phyloP scores from a whole-genome alignment of 2,329 filamentous ascomycete genomes.

The Apiospora saccharicola region DNA sequence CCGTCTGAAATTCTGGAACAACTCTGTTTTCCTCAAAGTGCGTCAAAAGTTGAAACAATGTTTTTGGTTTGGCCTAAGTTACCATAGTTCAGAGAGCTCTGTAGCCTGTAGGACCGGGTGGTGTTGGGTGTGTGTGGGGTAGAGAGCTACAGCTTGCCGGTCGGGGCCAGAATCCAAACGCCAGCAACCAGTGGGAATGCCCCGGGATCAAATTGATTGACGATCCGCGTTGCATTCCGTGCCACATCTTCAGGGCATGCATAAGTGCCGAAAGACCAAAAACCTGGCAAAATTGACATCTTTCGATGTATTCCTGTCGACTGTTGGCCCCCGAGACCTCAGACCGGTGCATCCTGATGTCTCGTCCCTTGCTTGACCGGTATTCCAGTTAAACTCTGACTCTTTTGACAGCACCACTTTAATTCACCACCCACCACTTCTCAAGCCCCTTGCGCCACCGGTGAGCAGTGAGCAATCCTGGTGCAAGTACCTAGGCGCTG shows the following conservation, averaged over 20 bases:
- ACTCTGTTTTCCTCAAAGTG: neutral
- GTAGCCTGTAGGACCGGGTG: neutral
- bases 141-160: neutral
- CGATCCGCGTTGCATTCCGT: neutral
- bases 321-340: neutral
- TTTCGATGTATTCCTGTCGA: neutral
- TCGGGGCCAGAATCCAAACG: neutral
- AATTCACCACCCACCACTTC: neutral
- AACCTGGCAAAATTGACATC: neutral
- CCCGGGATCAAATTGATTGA: neutral
- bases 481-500: neutral
- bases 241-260: neutral
- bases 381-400: neutral
- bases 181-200: neutral
- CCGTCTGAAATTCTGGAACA: neutral
- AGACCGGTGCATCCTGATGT: constrained; percentile 7
- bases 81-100: neutral
- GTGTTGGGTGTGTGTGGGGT: neutral
- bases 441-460: neutral
- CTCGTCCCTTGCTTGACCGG: neutral
- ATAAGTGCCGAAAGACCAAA: neutral
- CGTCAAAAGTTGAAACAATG: neutral
- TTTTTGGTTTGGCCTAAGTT: neutral
- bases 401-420: neutral
- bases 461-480: neutral